These are phyloP conservation scores for Lactifluus pinguis DNA, from an alignment of 768 basidiomycete species.

Conservation along the genomic window DNA sequence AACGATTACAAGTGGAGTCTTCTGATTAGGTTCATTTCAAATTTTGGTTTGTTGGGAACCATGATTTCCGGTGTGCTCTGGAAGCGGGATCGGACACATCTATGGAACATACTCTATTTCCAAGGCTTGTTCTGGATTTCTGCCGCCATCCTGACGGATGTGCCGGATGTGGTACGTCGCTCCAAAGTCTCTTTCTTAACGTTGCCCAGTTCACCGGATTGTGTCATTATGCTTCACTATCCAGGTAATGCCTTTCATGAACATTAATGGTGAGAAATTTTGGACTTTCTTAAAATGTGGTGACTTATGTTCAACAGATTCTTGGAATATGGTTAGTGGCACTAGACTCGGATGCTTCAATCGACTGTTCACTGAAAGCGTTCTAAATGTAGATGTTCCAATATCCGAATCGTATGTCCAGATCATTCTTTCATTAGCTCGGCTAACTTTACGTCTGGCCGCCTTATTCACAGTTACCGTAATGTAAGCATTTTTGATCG, in stretches of 20 bases:
- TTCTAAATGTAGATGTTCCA: neutral
- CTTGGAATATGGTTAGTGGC: slow-evolving; percentile 6
- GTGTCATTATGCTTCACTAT: no score
- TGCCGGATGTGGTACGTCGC: slow-evolving; percentile 6
- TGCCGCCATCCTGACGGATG: neutral
- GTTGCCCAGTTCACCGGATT: no score
- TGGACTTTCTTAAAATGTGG: neutral
- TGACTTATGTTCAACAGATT: neutral
- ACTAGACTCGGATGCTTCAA: neutral
- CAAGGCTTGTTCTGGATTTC: no score
- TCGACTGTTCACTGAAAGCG: neutral
- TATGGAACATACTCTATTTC: neutral
- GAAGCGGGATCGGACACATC: slow-evolving; percentile 7
- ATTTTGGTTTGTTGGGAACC: neutral
- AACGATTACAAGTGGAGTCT: slow-evolving; percentile 4
- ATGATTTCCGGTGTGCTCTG: slow-evolving; percentile 13
- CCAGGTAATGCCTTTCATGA: slow-evolving; percentile 7
- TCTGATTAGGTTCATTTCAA: slow-evolving; percentile 6
- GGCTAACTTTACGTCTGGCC: no score
- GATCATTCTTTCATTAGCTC: no score
- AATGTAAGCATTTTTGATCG: neutral
- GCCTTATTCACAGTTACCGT: neutral
- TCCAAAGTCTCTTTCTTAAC: neutral
- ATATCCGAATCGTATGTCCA: neutral
- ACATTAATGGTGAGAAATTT: slow-evolving; percentile 11